Percentiles rank a stretch among this genome's conserved stretches.
Evolutionary conservation across 2,329 filamentous ascomycete species (phyloP).

Genomic region (Aspergillus thermomutatus): DNA sequence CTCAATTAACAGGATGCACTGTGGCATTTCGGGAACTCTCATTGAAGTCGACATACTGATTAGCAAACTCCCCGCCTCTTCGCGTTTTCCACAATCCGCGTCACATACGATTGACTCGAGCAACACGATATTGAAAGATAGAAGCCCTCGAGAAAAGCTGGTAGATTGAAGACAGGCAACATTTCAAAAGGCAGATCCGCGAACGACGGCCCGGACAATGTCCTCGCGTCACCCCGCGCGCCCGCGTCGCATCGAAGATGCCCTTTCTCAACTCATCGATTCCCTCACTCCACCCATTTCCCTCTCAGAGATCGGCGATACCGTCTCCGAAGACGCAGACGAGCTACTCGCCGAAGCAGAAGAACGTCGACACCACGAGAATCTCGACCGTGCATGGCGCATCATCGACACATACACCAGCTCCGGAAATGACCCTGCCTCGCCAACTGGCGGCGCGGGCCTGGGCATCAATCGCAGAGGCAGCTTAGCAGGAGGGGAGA

Average conservation of each 20-base stretch:
- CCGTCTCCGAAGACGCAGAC: slow-evolving; percentile 31
- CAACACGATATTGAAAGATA: neutral
- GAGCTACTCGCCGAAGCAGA: slow-evolving; percentile 35
- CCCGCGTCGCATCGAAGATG: slow-evolving; percentile 42
- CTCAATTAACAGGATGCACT: neutral
- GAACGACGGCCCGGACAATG: slow-evolving; percentile 20
- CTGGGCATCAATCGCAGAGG: slow-evolving; percentile 23
- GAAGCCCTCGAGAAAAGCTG: neutral
- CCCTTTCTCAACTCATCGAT: slow-evolving; percentile 42
- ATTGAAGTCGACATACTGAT: neutral
- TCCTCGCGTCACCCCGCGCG: slow-evolving; percentile 33
- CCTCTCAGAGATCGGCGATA: slow-evolving; percentile 25
- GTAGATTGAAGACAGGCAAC: neutral
- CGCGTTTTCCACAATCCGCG: neutral
- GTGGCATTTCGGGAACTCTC: neutral
- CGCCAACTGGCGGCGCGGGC: slow-evolving; percentile 19
- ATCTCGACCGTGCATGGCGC: slow-evolving; percentile 38
- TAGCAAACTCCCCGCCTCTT: neutral
- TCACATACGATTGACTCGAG: neutral
- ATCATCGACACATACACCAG: slow-evolving; percentile 31
- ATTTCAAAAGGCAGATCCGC: slow-evolving; percentile 3
- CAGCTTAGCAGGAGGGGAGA: slow-evolving; percentile 35
- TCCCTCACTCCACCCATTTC: slow-evolving; percentile 38
- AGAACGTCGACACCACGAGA: slow-evolving; percentile 33
- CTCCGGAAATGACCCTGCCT: slow-evolving; percentile 22